Conservation (phyloP, 176 grass and related monocot species). For the Aegilops tauschii region DNA sequence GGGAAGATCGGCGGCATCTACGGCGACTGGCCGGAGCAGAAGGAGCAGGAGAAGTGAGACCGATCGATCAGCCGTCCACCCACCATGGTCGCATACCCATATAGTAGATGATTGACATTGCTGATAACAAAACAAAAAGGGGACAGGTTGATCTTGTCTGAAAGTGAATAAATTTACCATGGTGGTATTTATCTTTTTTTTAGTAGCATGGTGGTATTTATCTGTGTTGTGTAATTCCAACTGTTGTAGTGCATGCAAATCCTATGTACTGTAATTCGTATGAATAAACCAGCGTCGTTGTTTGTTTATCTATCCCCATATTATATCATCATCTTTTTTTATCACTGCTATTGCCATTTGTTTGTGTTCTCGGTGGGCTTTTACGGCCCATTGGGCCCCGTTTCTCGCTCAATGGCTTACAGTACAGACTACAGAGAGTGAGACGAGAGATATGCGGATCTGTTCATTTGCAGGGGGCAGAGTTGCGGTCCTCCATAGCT, state of each 20-base stretch:
- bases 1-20: conserved; percentile 30
- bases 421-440: neutral
- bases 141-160: neutral
- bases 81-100: neutral
- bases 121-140: neutral
- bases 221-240: neutral
- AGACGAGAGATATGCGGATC: neutral
- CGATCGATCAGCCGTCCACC: neutral
- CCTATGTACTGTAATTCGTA: no score
- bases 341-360: neutral
- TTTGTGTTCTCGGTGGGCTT: neutral
- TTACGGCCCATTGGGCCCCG: conserved; percentile 36
- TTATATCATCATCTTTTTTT: neutral
- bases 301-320: no score
- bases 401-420: neutral
- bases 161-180: neutral
- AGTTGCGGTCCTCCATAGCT: neutral
- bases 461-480: neutral
- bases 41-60: neutral
- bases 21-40: conserved; percentile 41
- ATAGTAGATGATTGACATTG: neutral
- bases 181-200: neutral
- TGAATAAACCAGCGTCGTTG: no score
- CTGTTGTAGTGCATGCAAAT: no score
- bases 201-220: neutral